Evolutionary conservation across 306 rosid species (phyloP).

Genomic region (Cucurbita argyrosperma): DNA sequence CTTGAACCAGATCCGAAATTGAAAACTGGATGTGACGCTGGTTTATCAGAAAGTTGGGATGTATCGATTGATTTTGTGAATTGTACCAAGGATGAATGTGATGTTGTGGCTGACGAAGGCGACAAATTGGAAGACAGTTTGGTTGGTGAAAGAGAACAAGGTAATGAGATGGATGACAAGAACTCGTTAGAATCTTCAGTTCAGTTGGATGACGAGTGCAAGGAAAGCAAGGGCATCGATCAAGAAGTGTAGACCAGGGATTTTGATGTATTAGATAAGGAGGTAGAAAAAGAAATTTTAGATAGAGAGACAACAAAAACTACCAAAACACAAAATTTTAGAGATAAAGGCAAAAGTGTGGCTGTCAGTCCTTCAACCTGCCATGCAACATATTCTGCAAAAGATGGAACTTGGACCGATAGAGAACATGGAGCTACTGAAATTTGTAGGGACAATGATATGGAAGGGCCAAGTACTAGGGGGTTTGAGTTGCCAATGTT

Average conservation of each 20-base stretch:
- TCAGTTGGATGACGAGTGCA: conserved; percentile 19
- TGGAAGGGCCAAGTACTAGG: conserved; percentile 76
- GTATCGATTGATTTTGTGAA: neutral
- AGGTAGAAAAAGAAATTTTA: conserved; percentile 22
- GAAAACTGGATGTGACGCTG: conserved; percentile 6
- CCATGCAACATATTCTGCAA: conserved; percentile 27
- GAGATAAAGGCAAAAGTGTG: conserved; percentile 73
- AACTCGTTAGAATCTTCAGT: conserved; percentile 11
- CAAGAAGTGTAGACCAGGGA: conserved; percentile 23
- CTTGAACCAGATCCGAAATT: neutral
- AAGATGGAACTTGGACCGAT: conserved; percentile 33
- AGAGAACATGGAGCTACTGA: conserved; percentile 36
- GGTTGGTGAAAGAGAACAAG: conserved; percentile 14
- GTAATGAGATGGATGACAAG: conserved; percentile 21
- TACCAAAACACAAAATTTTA: conserved; percentile 14
- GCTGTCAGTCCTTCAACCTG: conserved; percentile 22
- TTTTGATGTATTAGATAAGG: conserved; percentile 23
- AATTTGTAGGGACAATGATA: conserved; percentile 25
- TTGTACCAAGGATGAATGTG: conserved; percentile 10
- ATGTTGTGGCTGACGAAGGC: conserved; percentile 2
- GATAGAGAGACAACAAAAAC: conserved; percentile 12
- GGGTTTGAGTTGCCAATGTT: conserved; percentile 17
- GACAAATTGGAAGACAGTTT: neutral
- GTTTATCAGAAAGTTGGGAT: conserved; percentile 14
- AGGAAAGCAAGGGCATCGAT: conserved; percentile 25